These are phyloP conservation scores for Venustampulla echinocandica DNA, from an alignment of 495 filamentous ascomycete genomes.

Conservation along the genomic window DNA sequence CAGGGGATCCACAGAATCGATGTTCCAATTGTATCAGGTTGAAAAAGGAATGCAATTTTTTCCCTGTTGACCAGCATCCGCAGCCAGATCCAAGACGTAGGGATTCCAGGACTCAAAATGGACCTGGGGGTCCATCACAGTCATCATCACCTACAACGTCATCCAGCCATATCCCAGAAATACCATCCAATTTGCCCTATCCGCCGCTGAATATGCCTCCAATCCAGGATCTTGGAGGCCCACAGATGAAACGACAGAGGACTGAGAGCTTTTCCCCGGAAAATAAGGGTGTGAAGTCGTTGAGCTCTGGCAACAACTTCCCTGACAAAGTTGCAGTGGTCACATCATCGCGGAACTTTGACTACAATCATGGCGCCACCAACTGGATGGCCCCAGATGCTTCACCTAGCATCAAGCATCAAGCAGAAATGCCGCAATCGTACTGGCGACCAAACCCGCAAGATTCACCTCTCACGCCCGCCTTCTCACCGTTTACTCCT, in stretches of 20 bases:
- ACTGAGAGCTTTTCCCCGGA: constrained; percentile 26
- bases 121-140: constrained; percentile 29
- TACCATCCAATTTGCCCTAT: constrained; percentile 34
- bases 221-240: constrained; percentile 39
- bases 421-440: constrained; percentile 11
- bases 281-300: constrained; percentile 19
- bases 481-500: constrained; percentile 23
- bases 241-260: constrained; percentile 30
- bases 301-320: not conserved
- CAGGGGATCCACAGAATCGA: constrained; percentile 67
- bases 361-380: constrained; percentile 15
- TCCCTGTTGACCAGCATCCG: constrained; percentile 80
- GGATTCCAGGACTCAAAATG: constrained; percentile 20
- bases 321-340: constrained; percentile 14
- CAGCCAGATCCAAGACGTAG: constrained; percentile 30
- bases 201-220: constrained; percentile 38
- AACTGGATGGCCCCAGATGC: constrained; percentile 26
- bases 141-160: constrained; percentile 43
- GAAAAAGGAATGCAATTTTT: constrained; percentile 94
- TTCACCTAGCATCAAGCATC: constrained; percentile 15
- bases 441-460: constrained; percentile 24
- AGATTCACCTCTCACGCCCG: constrained; percentile 23
- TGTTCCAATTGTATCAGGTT: constrained; percentile 94
- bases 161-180: constrained; percentile 33
- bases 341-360: constrained; percentile 20